A percentile compares a stretch with the other conserved stretches of the same genome.
phyloP scores from a whole-genome alignment of 2,329 filamentous ascomycete species.

The Ophiosphaerella narmari region DNA sequence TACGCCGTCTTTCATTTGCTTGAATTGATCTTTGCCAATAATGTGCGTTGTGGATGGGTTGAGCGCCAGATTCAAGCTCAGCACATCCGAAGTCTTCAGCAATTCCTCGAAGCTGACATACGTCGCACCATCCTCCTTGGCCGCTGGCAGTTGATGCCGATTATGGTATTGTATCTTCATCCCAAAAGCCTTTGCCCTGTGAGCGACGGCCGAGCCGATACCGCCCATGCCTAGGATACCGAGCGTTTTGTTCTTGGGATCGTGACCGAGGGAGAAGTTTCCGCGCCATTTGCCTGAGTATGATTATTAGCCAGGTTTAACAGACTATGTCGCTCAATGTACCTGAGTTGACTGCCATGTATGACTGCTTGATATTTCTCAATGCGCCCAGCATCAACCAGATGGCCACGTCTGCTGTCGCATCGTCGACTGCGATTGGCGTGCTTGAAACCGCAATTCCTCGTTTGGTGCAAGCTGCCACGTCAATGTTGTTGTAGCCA shows the following conservation, averaged over 20 bases:
- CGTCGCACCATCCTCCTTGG: constrained; percentile 51
- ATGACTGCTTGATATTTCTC: constrained; percentile 54
- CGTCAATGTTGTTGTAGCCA: constrained; percentile 65
- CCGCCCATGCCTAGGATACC: constrained; percentile 66
- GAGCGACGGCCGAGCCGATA: constrained; percentile 58
- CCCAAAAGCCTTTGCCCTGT: constrained; percentile 58
- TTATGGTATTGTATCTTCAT: constrained; percentile 66
- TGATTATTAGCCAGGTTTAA: constrained; percentile 9
- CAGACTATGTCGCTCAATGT: constrained; percentile 12
- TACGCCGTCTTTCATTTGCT: constrained; percentile 60
- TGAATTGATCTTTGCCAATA: constrained; percentile 57
- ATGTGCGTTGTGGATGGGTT: constrained; percentile 58
- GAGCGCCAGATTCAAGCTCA: constrained; percentile 60
- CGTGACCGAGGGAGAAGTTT: constrained; percentile 55
- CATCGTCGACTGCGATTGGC: constrained; percentile 56
- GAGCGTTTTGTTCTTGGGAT: constrained; percentile 58
- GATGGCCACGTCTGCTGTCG: constrained; percentile 56
- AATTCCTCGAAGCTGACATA: constrained; percentile 63
- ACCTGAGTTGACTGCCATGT: constrained; percentile 53
- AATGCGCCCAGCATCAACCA: constrained; percentile 59
- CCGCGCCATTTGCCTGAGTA: constrained; percentile 50
- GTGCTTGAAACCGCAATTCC: constrained; percentile 53
- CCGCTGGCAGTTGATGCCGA: constrained; percentile 46
- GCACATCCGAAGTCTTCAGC: constrained; percentile 58
- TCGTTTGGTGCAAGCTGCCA: constrained; percentile 56